phyloP scores from a whole-genome alignment of 108 stramenopile genomes.

The Skeletonema costatum region DNA sequence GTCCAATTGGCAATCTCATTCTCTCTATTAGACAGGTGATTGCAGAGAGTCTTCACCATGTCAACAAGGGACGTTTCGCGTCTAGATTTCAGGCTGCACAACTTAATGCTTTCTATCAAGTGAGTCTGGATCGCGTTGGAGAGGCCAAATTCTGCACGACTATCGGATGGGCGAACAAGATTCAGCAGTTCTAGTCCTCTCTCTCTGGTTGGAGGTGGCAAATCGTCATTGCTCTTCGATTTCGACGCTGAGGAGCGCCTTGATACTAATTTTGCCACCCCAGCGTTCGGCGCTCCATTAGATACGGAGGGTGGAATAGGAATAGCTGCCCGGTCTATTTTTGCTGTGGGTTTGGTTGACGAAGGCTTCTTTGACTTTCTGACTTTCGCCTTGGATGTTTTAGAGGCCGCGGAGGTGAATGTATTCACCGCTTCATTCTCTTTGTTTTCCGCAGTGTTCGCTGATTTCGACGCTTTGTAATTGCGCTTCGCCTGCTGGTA shows the following conservation, averaged over 20 bases:
- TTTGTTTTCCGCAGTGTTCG: background rate
- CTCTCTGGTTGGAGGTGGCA: constrained; percentile 6
- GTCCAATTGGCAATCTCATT: constrained; percentile 14
- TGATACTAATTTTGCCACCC: background rate
- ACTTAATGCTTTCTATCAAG: constrained; percentile 21
- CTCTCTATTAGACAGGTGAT: constrained; percentile 24
- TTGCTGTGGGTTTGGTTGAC: background rate
- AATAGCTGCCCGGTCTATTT: background rate
- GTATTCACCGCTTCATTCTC: background rate
- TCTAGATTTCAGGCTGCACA: constrained; percentile 8
- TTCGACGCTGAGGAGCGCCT: background rate
- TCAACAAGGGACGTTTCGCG: constrained; percentile 30
- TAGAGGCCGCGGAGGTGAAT: background rate
- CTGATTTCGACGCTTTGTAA: constrained; percentile 15
- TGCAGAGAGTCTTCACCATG: constrained; percentile 37
- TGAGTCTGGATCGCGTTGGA: constrained; percentile 12
- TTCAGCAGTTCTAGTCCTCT: constrained; percentile 6
- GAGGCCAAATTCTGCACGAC: constrained; percentile 1
- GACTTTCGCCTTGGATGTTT: too few species aligned
- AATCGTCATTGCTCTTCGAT: background rate
- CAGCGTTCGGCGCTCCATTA: background rate
- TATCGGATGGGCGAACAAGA: constrained; percentile 12
- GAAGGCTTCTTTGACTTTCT: background rate
- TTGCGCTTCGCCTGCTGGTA: constrained; percentile 24
- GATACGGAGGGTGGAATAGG: background rate